Base-by-base conservation (phyloP, 805 yeast genomes). In the Kluyveromyces nonfermentans region DNA sequence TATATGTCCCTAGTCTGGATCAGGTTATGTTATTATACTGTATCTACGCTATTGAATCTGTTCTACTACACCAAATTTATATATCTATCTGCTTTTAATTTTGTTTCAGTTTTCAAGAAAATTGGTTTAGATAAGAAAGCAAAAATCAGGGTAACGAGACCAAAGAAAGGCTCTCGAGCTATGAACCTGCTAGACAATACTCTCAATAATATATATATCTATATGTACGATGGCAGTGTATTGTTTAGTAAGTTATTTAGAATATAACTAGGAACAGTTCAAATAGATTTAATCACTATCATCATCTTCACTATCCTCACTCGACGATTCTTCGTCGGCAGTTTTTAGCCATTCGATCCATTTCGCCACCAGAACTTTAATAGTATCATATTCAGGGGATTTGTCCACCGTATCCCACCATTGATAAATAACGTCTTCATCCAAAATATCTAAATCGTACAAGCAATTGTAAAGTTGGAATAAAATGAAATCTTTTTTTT, bases 261-360 rank as follows among this genome's bases (percentile, higher is more conserved):
- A n/a, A 16, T 4, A 8, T 33, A n/a, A 18, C 2, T 33, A 33
- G 14, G 30, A 2, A 25, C 7, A 4, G 7, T 25, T 14, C 14
- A 14, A 25, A 25, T 25, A 14, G 9, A 25, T 25, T 33, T 33
- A 33, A 7, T 35, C 35, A 20, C 34, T 32, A 12, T 45, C 47
- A 15, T 46, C 52, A 5, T 50, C 52, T 18, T 57, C 56, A n/a
- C 70, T 73, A 20, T 80, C 87, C 49, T 77, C 83, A 36, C 72
- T 80, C 8, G 65, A 56, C 8, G 73, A 64, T 50, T 77, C 82
- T 52, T 75, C 80, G 46, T 77, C 82, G 1, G 96, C 97, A 38
- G 80, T 85, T 54, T 75, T 74, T 46, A 90, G 72, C 97, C 97
- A 89, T 16, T 80, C 85, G 17, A 90, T 73, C 80, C 90, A 90